Evolutionary conservation across 345 rosid species (phyloP).

Genomic region (Microthlaspi erraticum): DNA sequence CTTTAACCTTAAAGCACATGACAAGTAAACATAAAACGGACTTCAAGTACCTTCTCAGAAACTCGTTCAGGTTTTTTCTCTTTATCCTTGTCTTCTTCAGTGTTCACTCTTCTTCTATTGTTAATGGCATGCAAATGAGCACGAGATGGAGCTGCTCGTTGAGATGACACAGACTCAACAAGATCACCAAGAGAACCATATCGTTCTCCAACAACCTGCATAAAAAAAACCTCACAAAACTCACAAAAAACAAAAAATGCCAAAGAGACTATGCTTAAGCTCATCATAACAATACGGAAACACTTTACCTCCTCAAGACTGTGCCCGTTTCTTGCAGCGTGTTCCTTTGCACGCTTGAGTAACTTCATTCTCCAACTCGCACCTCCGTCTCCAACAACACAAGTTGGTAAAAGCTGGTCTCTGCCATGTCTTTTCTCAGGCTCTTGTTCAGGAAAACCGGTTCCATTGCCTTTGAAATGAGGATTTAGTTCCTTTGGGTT

Average conservation of each 20-base stretch:
- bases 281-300: slow-evolving; percentile 4
- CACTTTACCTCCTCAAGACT: slow-evolving; percentile 62
- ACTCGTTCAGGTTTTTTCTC: slow-evolving; percentile 48
- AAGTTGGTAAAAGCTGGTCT: slow-evolving; percentile 55
- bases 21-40: slow-evolving; percentile 13
- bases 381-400: slow-evolving; percentile 92
- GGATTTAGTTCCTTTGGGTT: slow-evolving; percentile 92
- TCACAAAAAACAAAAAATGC: neutral
- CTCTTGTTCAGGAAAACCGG: slow-evolving; percentile 82
- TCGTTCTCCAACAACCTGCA: slow-evolving; percentile 82
- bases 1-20: neutral
- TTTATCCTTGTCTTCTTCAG: slow-evolving; percentile 46
- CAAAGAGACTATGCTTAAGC: slow-evolving; percentile 12
- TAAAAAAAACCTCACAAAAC: slow-evolving; percentile 14
- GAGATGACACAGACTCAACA: slow-evolving; percentile 73
- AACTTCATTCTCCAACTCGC: slow-evolving; percentile 97
- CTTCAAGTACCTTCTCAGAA: slow-evolving; percentile 54
- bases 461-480: slow-evolving; percentile 69
- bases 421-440: slow-evolving; percentile 43
- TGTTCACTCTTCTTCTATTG: slow-evolving; percentile 56
- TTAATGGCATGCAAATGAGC: slow-evolving; percentile 88
- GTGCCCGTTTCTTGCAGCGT: slow-evolving; percentile 87
- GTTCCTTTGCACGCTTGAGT: slow-evolving; percentile 86
- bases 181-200: slow-evolving; percentile 84
- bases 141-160: slow-evolving; percentile 74